Base-by-base conservation (phyloP, 148 eudicot species). In the Arctostaphylos glauca region DNA sequence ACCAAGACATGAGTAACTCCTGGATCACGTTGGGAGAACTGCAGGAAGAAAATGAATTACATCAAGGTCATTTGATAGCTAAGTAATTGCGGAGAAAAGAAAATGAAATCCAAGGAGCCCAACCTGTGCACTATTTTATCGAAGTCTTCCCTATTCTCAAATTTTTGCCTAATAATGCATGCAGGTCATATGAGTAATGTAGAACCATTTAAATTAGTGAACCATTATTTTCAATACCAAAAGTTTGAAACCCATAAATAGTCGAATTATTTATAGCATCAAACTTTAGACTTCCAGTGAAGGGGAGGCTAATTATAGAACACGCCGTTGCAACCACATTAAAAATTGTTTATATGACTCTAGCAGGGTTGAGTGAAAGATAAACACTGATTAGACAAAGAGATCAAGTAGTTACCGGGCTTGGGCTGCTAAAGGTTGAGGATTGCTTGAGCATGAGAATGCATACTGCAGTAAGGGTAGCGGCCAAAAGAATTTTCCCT, bases 381-480 rank as follows among this genome's bases (percentile, higher is more conserved):
- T 31, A 31, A 0, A 31, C 38, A 31, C n/a, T n/a, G 38, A 31
- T 31, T 31, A 31, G 38, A 31, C 19, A 68, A 68, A 38, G 44
- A 38, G 73, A 14, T 68, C 73, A 68, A 38, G 73, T 31, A 68
- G 9, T 38, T 68, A 68, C 46, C 9, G 46, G 46, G 43, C 73
- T 68, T 68, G 73, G 46, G 19, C 46, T 38, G 46, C 46, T 14
- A 68, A 68, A 68, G 31, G 46, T 68, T 31, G 73, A 38, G 19
- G 73, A 68, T 68, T 38, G 73, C 46, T 68, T 68, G n/a, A 68
- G 73, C 73, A 68, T 68, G 46, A 68, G 73, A 68, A 68, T 68
- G 7, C 73, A 68, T 31, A 68, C 31, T 68, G 73, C 73, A 12
- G 46, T 38, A 68, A 68, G 47, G 73, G 73, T 18, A 13, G 46